Evolutionary conservation across 2,329 filamentous ascomycete species (phyloP).

Genomic region (Pseudocercospora pini-densiflorae): DNA sequence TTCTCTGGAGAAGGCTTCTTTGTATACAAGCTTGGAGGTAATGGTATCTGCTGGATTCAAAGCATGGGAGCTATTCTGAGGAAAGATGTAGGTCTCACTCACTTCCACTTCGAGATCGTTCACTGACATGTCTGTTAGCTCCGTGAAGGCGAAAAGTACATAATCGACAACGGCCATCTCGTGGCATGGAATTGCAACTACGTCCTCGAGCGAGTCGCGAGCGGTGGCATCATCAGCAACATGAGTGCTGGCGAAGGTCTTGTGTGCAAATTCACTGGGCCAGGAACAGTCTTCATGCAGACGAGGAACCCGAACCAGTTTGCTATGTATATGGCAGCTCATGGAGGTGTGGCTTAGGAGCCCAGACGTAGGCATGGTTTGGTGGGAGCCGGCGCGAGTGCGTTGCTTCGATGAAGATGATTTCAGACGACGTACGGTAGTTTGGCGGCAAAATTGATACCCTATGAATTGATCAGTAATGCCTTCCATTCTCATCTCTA

Average conservation of each 20-base stretch:
- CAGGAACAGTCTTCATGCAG: conserved; percentile 90
- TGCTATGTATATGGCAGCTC: conserved; percentile 55
- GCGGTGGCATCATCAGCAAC: conserved; percentile 90
- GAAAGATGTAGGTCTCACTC: conserved; percentile 82
- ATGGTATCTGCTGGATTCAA: conserved; percentile 83
- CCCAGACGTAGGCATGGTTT: neutral
- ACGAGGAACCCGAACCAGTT: conserved; percentile 80
- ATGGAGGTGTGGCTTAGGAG: conserved; percentile 33
- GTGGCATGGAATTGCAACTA: conserved; percentile 94
- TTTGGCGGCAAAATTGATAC: neutral
- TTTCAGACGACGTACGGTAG: neutral
- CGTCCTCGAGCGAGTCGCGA: conserved; percentile 84
- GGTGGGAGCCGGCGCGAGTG: neutral
- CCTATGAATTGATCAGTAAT: neutral
- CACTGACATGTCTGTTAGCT: conserved; percentile 43
- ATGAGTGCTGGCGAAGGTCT: conserved; percentile 82
- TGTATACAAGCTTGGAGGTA: conserved; percentile 82
- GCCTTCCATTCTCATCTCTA: too few species aligned
- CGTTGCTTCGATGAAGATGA: neutral
- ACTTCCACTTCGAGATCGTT: too few species aligned
- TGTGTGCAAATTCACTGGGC: conserved; percentile 90
- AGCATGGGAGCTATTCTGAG: conserved; percentile 94
- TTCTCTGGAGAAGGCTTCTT: conserved; percentile 94
- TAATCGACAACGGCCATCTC: conserved; percentile 73
- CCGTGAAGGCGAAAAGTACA: conserved; percentile 77